Base-by-base conservation (phyloP, 2,329 filamentous ascomycete genomes). In the Dryadomyces sulphureus region DNA sequence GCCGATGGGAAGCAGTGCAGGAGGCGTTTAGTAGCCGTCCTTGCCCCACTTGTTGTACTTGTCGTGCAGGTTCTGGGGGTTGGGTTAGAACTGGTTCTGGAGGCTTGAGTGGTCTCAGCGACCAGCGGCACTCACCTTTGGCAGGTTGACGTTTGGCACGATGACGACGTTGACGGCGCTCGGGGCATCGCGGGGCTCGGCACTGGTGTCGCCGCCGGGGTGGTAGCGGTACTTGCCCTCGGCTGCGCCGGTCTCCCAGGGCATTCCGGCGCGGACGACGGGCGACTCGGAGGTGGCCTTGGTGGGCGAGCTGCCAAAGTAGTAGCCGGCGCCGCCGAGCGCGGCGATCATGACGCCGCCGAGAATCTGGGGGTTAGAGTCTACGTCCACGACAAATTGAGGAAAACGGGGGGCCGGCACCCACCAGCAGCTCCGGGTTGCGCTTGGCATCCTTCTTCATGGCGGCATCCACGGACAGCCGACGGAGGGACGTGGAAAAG, bases 31-130 rank as follows among this genome's bases (percentile, higher is more conserved):
- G 69, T 84, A 96, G 56, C 87, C 89, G 56, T 96, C 92, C 79
- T 96, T 96, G 66, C 92, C 92, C 79, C 86, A 96, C 76, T 98
- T 98, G 84, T 98, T 98, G 79, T 83, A 96, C 71, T 83, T 84
- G 57, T 98, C 92, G 70, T 98, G 92, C 54, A 95, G 78, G 59
- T 82, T 75, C 86, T 93, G 58, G n/a, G n/a, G n/a, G n/a, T n/a
- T n/a, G 5, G 20, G 27, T 43, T 20, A 47, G 45, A 12, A n/a
- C 9, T 2, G 4, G 12, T 14, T n/a, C 38, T 6, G 4, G 7
- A 21, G 16, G 17, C 2, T 7, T 5, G 38, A 14, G 21, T 12
- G 11, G 12, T 5, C 4, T 2, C 6, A 21, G 4, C 7, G 14
- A 16, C 38, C 38, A 24, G 8, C 36, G 19, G 17, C 8, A 21